Base-by-base conservation (phyloP, 305 asterid genomes). In the Plantago coronopus region DNA sequence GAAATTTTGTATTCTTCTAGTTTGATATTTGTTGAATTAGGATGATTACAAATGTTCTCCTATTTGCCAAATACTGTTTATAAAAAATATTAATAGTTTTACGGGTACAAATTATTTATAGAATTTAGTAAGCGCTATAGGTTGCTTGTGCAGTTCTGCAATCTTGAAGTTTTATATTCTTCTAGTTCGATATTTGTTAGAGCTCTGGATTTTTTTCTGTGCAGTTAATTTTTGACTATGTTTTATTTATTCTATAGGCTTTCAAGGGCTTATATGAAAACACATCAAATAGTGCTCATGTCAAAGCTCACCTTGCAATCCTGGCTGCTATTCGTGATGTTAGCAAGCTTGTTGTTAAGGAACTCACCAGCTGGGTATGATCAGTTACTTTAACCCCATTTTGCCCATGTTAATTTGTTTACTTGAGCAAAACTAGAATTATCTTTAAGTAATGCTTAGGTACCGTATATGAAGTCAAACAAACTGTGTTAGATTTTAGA, bases 311-410 rank as follows among this genome's bases (percentile, higher is more conserved):
- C 71, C 95, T 94, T 73, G 80, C 91, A 31, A 86, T 94, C 74
- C 73, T 94, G 78, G 76, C 89, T 54, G 84, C 95, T 46, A 80
- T 84, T 69, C 95, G 95, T 80, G 99, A 94, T 82, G 99, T 88
- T 72, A 87, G 95, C 91, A 90, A 90, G 81, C 96, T 90, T 76
- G 87, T 94, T 53, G 95, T 87, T 46, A 90, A 94, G 82, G 99
- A 90, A 90, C 88, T 90, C 73, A 94, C 99, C 74, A 86, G 93
- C 64, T 90, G 96, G 97, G 99, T 94, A 94, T 66, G 95, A n/a
- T 48, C 38, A 45, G 20, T 37, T 43, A 23, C 53, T 29, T 51
- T 3, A 51, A 3, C 17, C 34, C 5, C 31, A 5, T 38, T 0
- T 38, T 38, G 13, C 13, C 44, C 44, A 11, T 38, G 44, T 3